Conservation (phyloP, 768 basidiomycete species). For the Termitomyces sp. region DNA sequence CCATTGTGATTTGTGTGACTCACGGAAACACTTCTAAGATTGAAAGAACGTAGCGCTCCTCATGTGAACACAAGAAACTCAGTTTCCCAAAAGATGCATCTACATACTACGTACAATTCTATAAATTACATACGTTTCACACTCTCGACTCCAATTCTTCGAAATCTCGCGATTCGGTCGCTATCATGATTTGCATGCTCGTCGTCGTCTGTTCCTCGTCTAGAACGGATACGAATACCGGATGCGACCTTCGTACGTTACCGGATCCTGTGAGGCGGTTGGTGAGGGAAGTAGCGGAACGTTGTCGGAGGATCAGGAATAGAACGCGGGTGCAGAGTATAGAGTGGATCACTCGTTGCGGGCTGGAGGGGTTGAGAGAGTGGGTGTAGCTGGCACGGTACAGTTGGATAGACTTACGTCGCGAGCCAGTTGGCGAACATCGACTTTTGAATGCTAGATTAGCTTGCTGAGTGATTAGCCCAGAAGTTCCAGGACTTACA, state of each 20-base stretch:
- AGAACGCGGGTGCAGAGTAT: slow-evolving; percentile 39
- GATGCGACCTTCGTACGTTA: not conserved
- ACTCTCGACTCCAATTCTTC: not conserved
- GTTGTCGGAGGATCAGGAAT: slow-evolving; percentile 33
- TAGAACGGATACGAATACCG: slow-evolving; percentile 18
- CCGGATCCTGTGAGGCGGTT: slow-evolving; percentile 9
- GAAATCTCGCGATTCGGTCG: not conserved
- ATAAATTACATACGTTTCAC: not conserved
- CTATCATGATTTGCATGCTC: slow-evolving; percentile 4
- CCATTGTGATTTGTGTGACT: too few relatives aligned
- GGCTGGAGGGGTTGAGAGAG: slow-evolving; percentile 16
- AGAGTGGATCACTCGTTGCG: slow-evolving; percentile 41
- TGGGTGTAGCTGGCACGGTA: not conserved
- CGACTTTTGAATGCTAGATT: slow-evolving; percentile 16
- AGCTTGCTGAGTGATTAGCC: not conserved
- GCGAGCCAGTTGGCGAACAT: slow-evolving; percentile 39
- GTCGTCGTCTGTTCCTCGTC: slow-evolving; percentile 15
- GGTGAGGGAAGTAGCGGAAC: slow-evolving; percentile 15
- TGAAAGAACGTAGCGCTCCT: too few relatives aligned
- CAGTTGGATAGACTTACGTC: slow-evolving; percentile 23
- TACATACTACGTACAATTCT: not conserved
- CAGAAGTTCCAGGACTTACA: slow-evolving; percentile 15
- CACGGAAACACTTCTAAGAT: too few relatives aligned
- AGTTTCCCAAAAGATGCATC: not conserved
- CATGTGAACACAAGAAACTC: not conserved